Conservation (phyloP, 306 rosid genomes). For the Fragaria ananassa region DNA sequence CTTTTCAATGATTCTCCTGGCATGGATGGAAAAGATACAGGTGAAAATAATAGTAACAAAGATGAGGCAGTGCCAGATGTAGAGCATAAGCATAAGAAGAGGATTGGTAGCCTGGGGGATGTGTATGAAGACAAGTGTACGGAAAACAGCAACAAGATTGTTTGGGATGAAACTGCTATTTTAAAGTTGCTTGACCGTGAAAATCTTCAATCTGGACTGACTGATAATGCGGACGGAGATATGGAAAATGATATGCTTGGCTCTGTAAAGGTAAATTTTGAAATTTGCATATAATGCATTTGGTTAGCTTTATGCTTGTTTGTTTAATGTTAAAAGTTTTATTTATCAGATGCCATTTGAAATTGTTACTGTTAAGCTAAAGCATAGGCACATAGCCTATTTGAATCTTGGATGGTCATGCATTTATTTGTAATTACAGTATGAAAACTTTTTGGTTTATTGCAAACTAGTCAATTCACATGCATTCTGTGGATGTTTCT, state of each 20-base stretch:
- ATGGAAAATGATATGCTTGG: constrained; percentile 94
- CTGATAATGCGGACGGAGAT: constrained; percentile 84
- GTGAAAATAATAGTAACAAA: constrained; percentile 65
- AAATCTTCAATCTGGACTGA: constrained; percentile 71
- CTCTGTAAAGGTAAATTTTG: constrained; percentile 75
- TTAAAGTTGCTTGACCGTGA: constrained; percentile 91
- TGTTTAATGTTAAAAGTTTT: constrained; percentile 1
- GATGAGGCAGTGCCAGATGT: constrained; percentile 65
- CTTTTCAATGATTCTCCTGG: constrained; percentile 73
- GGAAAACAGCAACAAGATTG: constrained; percentile 65
- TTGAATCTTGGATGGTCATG: not conserved
- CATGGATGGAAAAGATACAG: constrained; percentile 51
- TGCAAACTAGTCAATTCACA: not conserved
- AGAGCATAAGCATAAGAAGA: constrained; percentile 85
- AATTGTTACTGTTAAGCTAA: not conserved
- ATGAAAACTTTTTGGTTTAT: not conserved
- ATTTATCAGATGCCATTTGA: not conserved
- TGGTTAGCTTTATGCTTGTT: not conserved
- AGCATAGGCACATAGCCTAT: not conserved
- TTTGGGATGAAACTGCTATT: constrained; percentile 98
- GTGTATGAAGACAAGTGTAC: constrained; percentile 93
- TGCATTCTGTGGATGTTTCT: not conserved
- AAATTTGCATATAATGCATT: constrained; percentile 26
- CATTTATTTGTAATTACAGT: not conserved
- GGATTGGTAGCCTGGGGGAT: constrained; percentile 91